Conservation (phyloP, 73 alveolate species). For the Paraurostyla sp. region DNA sequence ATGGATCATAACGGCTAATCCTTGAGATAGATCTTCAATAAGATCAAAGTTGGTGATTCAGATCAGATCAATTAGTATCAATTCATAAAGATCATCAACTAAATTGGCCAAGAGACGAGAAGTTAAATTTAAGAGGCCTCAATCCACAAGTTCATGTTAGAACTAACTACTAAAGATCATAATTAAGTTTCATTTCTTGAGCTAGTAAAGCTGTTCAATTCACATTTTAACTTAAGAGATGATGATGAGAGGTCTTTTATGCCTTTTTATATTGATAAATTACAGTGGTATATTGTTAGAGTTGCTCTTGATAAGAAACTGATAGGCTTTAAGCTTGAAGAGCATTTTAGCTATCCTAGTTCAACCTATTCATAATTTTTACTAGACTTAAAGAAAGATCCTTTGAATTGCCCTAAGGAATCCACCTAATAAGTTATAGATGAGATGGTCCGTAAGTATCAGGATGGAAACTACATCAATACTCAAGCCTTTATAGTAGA, state of each 20-base stretch:
- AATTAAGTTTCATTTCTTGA: slow-evolving; percentile 42
- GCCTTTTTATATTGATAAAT: neutral
- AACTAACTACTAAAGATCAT: neutral
- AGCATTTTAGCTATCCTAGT: slow-evolving; percentile 20
- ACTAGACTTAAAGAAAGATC: neutral
- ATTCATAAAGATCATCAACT: slow-evolving; percentile 26
- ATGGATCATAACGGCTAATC: slow-evolving; percentile 28
- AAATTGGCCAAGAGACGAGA: neutral
- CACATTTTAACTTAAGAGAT: neutral
- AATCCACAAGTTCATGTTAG: slow-evolving; percentile 11
- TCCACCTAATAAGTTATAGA: neutral
- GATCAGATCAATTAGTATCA: slow-evolving; percentile 25
- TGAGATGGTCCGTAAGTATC: neutral
- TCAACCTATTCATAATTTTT: neutral
- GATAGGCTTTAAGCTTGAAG: neutral
- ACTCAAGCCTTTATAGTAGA: neutral
- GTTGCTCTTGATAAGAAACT: slow-evolving; percentile 3
- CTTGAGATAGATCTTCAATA: slow-evolving; percentile 29
- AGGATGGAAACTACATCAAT: slow-evolving; percentile 11
- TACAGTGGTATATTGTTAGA: slow-evolving; percentile 4
- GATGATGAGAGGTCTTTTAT: neutral
- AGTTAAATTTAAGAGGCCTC: neutral
- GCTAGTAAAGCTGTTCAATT: neutral
- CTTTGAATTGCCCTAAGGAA: slow-evolving; percentile 1
- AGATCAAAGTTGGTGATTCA: slow-evolving; percentile 14